Percentiles rank a stretch among this genome's conserved stretches.
Conservation (phyloP, 257 asterid genomes). For the Forsythia viridissima region DNA sequence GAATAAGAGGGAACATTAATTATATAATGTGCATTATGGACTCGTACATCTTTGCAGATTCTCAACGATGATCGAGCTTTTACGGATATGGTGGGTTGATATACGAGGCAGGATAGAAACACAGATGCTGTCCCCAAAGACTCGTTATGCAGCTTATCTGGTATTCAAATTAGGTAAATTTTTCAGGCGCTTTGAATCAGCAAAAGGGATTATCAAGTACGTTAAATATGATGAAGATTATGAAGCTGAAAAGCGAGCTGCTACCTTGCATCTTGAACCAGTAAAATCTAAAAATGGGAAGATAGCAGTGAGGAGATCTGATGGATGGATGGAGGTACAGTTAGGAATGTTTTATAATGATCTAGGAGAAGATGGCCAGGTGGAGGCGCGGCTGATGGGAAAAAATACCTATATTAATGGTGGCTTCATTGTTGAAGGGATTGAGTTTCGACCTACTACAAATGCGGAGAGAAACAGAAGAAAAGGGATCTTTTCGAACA, state of each 20-base stretch:
- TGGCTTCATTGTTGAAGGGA: constrained; percentile 35
- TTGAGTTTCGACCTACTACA: constrained; percentile 38
- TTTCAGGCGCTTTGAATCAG: not conserved
- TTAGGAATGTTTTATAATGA: constrained; percentile 28
- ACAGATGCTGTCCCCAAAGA: constrained; percentile 21
- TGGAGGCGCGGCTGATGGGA: constrained; percentile 28
- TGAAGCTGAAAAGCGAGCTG: constrained; percentile 23
- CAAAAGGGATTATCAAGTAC: constrained; percentile 14
- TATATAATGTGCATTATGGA: no score
- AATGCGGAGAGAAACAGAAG: not conserved
- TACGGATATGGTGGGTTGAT: not conserved
- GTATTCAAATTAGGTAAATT: not conserved
- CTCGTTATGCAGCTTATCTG: constrained; percentile 23
- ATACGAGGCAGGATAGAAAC: constrained; percentile 21
- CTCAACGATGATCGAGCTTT: constrained; percentile 30
- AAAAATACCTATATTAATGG: not conserved
- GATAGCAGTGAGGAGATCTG: constrained; percentile 17
- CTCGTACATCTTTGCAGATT: constrained; percentile 20
- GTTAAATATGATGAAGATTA: constrained; percentile 12
- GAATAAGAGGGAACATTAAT: no score
- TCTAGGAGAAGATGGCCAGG: constrained; percentile 29
- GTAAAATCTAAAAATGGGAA: not conserved
- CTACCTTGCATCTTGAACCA: not conserved
- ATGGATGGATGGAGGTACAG: constrained; percentile 42
- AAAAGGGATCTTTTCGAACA: not conserved